Percentiles rank a stretch among this genome's conserved stretches.
phyloP scores from a whole-genome alignment of 2,329 filamentous ascomycete genomes.

The Colletotrichum tropicale region DNA sequence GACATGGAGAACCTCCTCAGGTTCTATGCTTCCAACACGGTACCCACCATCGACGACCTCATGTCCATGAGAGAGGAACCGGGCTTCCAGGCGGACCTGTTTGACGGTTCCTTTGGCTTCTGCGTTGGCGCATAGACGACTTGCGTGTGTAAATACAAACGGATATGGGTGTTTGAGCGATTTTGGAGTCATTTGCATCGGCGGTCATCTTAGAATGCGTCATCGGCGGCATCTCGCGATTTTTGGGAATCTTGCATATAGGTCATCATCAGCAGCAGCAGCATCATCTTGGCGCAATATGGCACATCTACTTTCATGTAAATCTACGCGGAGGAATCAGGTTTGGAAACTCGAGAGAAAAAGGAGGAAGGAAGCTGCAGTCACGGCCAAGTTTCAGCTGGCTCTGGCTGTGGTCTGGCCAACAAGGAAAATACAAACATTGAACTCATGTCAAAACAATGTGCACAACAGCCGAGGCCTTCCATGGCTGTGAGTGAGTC shows the following conservation, averaged over 20 bases:
- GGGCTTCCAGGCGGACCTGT: slow-evolving; percentile 53
- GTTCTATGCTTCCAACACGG: slow-evolving; percentile 68
- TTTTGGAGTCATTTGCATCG: slow-evolving; percentile 6
- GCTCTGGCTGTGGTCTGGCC: background rate
- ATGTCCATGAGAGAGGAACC: slow-evolving; percentile 55
- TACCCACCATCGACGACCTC: slow-evolving; percentile 61
- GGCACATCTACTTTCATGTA: background rate
- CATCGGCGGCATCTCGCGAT: background rate
- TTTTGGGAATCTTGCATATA: background rate
- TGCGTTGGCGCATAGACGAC: slow-evolving; percentile 47
- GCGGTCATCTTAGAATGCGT: background rate
- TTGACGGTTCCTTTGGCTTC: slow-evolving; percentile 65
- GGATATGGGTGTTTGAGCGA: slow-evolving; percentile 15
- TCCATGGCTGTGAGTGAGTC: background rate
- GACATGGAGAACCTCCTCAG: slow-evolving; percentile 84
- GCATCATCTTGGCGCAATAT: background rate
- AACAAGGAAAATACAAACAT: background rate
- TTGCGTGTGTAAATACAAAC: background rate
- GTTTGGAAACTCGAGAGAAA: background rate
- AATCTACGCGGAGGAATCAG: background rate
- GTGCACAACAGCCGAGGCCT: background rate
- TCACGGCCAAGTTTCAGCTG: background rate
- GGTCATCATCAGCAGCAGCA: background rate
- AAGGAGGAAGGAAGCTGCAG: background rate
- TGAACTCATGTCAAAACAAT: background rate